Percentiles rank a stretch among this genome's conserved stretches.
Conservation (phyloP, 1,139 yeast species). For the Yarrowia galli region DNA sequence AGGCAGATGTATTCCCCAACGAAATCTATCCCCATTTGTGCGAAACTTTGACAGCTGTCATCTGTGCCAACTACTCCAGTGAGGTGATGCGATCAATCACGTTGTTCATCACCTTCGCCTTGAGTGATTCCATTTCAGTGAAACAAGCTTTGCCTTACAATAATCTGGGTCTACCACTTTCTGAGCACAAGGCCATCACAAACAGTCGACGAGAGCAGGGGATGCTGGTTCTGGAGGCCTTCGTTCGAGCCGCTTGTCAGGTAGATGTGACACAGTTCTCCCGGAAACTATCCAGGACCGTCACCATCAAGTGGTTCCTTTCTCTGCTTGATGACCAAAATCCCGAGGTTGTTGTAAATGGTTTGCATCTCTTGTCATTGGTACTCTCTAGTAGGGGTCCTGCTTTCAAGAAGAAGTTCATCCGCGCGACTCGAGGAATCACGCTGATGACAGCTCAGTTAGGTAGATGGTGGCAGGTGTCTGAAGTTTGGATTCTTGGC, state of each 20-base stretch:
- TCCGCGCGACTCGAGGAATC: conserved; percentile 60
- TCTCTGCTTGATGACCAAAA: conserved; percentile 57
- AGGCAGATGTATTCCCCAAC: conserved; percentile 53
- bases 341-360: conserved; percentile 56
- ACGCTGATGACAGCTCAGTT: conserved; percentile 59
- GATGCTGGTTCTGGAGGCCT: conserved; percentile 28
- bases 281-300: conserved; percentile 59
- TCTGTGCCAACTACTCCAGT: conserved; percentile 53
- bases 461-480: conserved; percentile 58
- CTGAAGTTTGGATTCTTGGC: conserved; percentile 46
- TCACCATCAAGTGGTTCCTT: conserved; percentile 73
- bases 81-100: conserved; percentile 55
- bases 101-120: conserved; percentile 50
- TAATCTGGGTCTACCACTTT: conserved; percentile 45
- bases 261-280: conserved; percentile 29
- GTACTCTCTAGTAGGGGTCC: conserved; percentile 59
- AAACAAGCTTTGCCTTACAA: conserved; percentile 18
- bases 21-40: conserved; percentile 52
- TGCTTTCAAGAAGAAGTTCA: conserved; percentile 59
- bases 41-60: conserved; percentile 52
- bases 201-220: conserved; percentile 24
- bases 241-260: conserved; percentile 24
- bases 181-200: conserved; percentile 44
- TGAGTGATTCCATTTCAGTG: conserved; percentile 37
- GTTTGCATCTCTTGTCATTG: conserved; percentile 60